phyloP scores from a whole-genome alignment of 805 yeast species.

The Priceomyces medius region DNA sequence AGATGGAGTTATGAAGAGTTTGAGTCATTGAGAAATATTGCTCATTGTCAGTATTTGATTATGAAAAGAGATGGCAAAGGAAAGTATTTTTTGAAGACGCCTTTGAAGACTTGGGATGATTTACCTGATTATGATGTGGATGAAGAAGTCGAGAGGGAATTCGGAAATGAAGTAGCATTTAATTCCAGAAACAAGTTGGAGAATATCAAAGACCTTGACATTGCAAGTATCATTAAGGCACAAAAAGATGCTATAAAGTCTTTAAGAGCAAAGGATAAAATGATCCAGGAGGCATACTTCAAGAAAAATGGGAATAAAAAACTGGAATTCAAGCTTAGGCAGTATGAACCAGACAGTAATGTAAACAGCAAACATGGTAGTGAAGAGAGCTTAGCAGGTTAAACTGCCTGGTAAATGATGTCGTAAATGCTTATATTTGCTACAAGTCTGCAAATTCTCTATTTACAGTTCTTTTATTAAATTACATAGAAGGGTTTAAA shows the following conservation, averaged over 20 bases:
- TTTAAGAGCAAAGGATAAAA: constrained; percentile 43
- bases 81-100: constrained; percentile 58
- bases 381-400: neutral
- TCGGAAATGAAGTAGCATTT: constrained; percentile 35
- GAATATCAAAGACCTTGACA: constrained; percentile 38
- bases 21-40: constrained; percentile 78
- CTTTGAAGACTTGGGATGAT: constrained; percentile 71
- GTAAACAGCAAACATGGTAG: neutral
- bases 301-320: constrained; percentile 7
- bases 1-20: constrained; percentile 90
- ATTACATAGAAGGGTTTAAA: no score
- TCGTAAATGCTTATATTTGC: no score
- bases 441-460: no score
- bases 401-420: no score
- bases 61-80: constrained; percentile 61
- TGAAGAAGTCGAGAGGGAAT: constrained; percentile 36
- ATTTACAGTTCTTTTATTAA: no score
- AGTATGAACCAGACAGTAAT: neutral
- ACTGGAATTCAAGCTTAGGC: neutral
- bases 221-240: constrained; percentile 35
- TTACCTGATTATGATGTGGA: constrained; percentile 43
- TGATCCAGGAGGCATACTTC: constrained; percentile 39
- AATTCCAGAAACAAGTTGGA: constrained; percentile 33
- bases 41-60: constrained; percentile 78
- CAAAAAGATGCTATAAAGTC: constrained; percentile 35